Evolutionary conservation across 208 protist species (phyloP), one percentile per base, ranked within the genome.

Genomic region (Trypanosoma platydactyli): DNA sequence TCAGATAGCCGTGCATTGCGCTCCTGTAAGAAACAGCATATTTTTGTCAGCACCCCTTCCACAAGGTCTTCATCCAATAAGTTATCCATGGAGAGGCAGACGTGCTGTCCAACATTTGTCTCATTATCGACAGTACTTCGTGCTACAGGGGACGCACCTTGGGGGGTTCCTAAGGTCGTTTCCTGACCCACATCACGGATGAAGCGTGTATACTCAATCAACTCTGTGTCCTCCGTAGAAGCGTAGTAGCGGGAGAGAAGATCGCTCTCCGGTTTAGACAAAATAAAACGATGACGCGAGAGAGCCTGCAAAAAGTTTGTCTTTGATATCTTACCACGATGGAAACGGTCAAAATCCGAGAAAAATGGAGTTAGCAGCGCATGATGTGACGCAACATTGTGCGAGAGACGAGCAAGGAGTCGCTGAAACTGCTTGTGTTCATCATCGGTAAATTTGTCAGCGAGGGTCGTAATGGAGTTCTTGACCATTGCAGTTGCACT

Each of bases 331-430:
- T 82, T 77, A 25, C 88, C 91, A 30, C 74, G 76, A 65, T 87
- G 71, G 59, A 84, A 76, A 35, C 71, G 73, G 66, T 97, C 92
- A 68, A 93, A 95, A 56, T 97, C 92, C 0, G 83, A 59, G 64
- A 97, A 97, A 62, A 95, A 94, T 12, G 89, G 88, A 38, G 77
- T 67, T 48, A 95, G 75, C 18, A 94, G 78, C 7, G 89, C 82
- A 49, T 82, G 73, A 71, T 83, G 83, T n/a, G 83, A 55, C 1
- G 27, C n/a, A 7, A 91, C 74, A 60, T 89, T 79, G 64, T 91
- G 84, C 11, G 58, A 60, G 33, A 95, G 73, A 0, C 86, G 82
- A 4, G 38, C 18, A 16, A 86, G 65, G 35, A 93, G 48, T 18
- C 13, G 53, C 12, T 30, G 25, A 24, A 91, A 53, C 49, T 48